phyloP scores from a whole-genome alignment of 768 basidiomycete genomes.

The Saitozyma podzolica region DNA sequence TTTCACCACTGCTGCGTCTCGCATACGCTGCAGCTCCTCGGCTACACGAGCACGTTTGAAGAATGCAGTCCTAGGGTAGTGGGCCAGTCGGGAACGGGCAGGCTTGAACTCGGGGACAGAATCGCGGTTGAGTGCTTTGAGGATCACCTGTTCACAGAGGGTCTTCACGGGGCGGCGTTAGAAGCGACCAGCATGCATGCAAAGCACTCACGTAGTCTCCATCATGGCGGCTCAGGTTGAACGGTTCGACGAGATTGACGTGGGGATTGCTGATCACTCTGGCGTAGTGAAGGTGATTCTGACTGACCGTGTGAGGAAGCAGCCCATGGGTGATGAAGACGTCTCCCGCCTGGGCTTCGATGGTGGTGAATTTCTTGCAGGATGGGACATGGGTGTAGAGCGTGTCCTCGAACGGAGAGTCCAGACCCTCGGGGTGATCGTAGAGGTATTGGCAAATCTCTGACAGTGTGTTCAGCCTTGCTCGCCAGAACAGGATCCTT shows the following conservation, averaged over 20 bases:
- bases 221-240: slow-evolving; percentile 9
- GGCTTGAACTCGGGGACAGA: slow-evolving; percentile 12
- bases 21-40: slow-evolving; percentile 27
- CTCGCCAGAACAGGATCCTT: not conserved
- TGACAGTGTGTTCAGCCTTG: not conserved
- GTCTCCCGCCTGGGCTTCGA: slow-evolving; percentile 30
- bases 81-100: slow-evolving; percentile 16
- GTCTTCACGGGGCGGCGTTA: slow-evolving; percentile 5
- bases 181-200: too few relatives aligned
- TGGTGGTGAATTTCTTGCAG: slow-evolving; percentile 11
- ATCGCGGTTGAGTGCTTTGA: slow-evolving; percentile 14
- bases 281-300: slow-evolving; percentile 26
- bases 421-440: slow-evolving; percentile 32
- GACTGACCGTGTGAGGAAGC: slow-evolving; percentile 15
- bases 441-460: slow-evolving; percentile 20
- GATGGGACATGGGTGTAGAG: slow-evolving; percentile 6
- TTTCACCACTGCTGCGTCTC: slow-evolving; percentile 12
- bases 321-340: slow-evolving; percentile 22
- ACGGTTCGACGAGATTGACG: slow-evolving; percentile 22
- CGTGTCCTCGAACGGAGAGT: slow-evolving; percentile 16
- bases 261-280: slow-evolving; percentile 37
- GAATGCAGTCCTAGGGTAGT: slow-evolving; percentile 25
- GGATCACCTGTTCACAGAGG: slow-evolving; percentile 30
- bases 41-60: slow-evolving; percentile 18
- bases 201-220: not conserved